Conservation (phyloP, 2,329 filamentous ascomycete genomes). For the Penicillium fuscoglaucum region DNA sequence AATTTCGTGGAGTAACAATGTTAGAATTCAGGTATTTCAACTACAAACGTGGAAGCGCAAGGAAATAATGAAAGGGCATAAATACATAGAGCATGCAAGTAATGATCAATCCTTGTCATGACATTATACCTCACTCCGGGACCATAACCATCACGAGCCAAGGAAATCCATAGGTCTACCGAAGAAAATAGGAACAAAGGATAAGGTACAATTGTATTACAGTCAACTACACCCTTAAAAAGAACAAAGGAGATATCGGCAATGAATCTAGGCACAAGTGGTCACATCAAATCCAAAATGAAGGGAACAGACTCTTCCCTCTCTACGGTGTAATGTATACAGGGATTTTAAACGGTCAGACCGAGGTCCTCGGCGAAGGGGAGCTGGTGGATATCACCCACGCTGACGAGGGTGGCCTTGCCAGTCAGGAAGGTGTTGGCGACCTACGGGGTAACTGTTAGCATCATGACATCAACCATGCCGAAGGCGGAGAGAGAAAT, state of each 20-base stretch:
- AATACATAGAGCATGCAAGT: background rate
- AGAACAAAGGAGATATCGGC: conserved; percentile 39
- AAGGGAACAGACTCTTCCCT: conserved; percentile 32
- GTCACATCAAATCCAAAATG: conserved; percentile 31
- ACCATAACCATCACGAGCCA: background rate
- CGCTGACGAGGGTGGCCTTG: conserved; percentile 84
- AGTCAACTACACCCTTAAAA: conserved; percentile 39
- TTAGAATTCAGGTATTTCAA: no score
- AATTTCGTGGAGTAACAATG: no score
- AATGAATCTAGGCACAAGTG: conserved; percentile 41
- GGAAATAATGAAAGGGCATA: background rate
- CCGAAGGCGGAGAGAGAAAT: background rate
- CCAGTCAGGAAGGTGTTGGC: conserved; percentile 83
- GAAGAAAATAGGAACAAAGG: conserved; percentile 16
- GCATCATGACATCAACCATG: conserved; percentile 3
- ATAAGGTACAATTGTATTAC: conserved; percentile 45
- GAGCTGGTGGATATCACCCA: conserved; percentile 87
- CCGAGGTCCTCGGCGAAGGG: conserved; percentile 94
- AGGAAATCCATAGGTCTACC: background rate
- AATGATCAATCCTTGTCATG: background rate
- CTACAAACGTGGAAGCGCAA: background rate
- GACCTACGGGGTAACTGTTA: conserved; percentile 57
- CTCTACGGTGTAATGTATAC: conserved; percentile 42
- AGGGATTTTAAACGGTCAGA: conserved; percentile 74
- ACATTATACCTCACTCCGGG: background rate